phyloP scores from a whole-genome alignment of 129 eudicot genomes.

The Daucus carota region DNA sequence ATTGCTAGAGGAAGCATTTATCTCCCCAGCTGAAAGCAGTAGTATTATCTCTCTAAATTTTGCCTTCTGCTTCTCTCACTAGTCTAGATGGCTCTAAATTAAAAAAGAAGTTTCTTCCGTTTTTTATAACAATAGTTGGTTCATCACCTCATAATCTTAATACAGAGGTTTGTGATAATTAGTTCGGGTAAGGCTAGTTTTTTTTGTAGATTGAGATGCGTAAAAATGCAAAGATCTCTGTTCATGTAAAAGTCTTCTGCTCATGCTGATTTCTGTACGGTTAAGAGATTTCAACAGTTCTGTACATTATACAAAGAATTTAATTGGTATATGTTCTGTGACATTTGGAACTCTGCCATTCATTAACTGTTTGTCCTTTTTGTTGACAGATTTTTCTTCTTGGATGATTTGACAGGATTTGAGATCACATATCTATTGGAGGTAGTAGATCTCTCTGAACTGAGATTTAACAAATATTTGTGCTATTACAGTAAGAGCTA shows the following conservation, averaged over 20 bases:
- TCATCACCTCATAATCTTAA: not conserved
- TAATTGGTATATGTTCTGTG: not conserved
- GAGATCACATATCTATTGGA: conserved; percentile 87
- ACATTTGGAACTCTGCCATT: not conserved
- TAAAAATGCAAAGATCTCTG: not conserved
- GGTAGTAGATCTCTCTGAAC: conserved; percentile 33
- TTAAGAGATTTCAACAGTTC: not conserved
- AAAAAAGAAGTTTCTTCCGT: not conserved
- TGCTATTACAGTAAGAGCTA: not conserved
- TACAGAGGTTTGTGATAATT: not conserved
- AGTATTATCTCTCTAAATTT: not conserved
- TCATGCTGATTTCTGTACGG: not conserved
- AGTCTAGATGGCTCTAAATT: not conserved
- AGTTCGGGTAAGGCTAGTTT: not conserved
- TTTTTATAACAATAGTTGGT: not conserved
- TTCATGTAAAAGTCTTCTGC: not conserved
- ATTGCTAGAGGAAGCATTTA: not conserved
- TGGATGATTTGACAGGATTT: conserved; percentile 96
- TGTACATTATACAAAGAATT: not conserved
- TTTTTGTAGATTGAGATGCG: not conserved
- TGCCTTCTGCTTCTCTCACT: not conserved
- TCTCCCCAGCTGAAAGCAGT: not conserved
- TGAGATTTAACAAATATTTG: not conserved
- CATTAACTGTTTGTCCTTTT: not conserved
- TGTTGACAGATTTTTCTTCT: conserved; percentile 74